Base-by-base conservation (phyloP, 108 stramenopile species). In the Nitzschia putrida region DNA sequence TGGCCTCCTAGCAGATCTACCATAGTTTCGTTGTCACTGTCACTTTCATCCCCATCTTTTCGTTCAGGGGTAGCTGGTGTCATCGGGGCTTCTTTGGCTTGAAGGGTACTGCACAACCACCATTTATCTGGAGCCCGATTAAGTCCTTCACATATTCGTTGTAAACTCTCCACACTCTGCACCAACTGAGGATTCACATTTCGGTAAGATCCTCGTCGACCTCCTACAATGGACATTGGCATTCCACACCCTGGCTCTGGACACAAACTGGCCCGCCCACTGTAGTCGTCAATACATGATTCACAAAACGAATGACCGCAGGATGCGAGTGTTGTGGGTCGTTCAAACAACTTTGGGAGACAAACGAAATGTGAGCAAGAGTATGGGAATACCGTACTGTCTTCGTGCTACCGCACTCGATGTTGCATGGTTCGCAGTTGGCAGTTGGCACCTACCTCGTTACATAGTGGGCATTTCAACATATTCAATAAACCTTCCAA, bases 171-270 rank as follows among this genome's bases (percentile, higher is more conserved):
- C 10, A 79, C 68, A 13, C 64, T 61, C 43, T 74, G 73, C 37
- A 59, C 57, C 38, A 80, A 53, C 63, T 80, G 79, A 41, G 73
- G 79, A 66, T 80, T 80, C 41, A 60, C 11, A 42, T 74, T 74
- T 4, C 68, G 73, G 39, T 44, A 80, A 0, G 72, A 73, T 13
- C 77, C 77, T 11, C 64, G 56, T 0, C 59, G 53, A n/a, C 72
- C 55, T 51, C 78, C 78, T 16, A 66, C 57, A 58, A 73, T 56
- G 18, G 78, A 72, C 54, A 79, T 63, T 2, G 78, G 78, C 72
- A 79, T 73, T 3, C 57, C 43, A 65, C 78, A 79, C 20, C 72
- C 69, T 59, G 50, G 26, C 45, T 45, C 57, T 8, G 78, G 78
- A 68, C 78, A 79, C 25, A 37, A 34, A 26, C 56, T 66, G 9